phyloP scores from a whole-genome alignment of 1,284 basidiomycete genomes.

The Heterobasidion parviporum region DNA sequence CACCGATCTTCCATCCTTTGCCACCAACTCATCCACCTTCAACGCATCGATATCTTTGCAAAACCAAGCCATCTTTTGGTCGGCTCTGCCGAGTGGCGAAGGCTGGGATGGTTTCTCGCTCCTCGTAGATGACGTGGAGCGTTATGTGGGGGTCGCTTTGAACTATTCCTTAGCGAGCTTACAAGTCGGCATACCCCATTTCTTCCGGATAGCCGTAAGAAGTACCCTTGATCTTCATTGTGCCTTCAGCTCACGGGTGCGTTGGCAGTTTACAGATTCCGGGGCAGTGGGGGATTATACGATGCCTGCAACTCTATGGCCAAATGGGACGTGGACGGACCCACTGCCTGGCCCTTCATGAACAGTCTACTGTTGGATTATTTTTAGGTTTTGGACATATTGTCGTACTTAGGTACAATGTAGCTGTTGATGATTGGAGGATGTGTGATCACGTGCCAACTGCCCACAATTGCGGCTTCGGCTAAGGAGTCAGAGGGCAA shows the following conservation, averaged over 20 bases:
- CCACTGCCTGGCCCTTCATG: constrained; percentile 61
- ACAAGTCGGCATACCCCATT: constrained; percentile 62
- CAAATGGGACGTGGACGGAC: constrained; percentile 78
- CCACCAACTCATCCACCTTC: constrained; percentile 63
- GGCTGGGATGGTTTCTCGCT: constrained; percentile 76
- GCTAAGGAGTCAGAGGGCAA: too few species aligned
- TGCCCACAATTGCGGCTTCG: too few species aligned
- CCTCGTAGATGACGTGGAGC: constrained; percentile 80
- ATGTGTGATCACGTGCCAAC: neutral
- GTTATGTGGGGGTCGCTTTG: constrained; percentile 57
- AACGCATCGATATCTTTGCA: constrained; percentile 44
- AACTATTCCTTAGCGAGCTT: constrained; percentile 63
- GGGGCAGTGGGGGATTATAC: constrained; percentile 73
- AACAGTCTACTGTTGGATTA: neutral
- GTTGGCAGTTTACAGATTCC: constrained; percentile 41
- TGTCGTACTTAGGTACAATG: neutral
- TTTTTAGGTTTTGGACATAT: neutral
- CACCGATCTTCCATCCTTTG: constrained; percentile 61
- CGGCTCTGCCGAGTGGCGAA: constrained; percentile 33
- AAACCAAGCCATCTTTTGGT: constrained; percentile 62
- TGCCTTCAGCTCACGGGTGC: neutral
- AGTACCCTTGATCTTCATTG: constrained; percentile 1
- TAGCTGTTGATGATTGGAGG: neutral
- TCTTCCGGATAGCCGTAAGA: constrained; percentile 77
- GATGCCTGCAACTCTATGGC: constrained; percentile 67